A percentile compares a stretch with the other conserved stretches of the same genome.
Conservation (phyloP, 2,329 filamentous ascomycete species). For the Beauveria pseudobassiana region DNA sequence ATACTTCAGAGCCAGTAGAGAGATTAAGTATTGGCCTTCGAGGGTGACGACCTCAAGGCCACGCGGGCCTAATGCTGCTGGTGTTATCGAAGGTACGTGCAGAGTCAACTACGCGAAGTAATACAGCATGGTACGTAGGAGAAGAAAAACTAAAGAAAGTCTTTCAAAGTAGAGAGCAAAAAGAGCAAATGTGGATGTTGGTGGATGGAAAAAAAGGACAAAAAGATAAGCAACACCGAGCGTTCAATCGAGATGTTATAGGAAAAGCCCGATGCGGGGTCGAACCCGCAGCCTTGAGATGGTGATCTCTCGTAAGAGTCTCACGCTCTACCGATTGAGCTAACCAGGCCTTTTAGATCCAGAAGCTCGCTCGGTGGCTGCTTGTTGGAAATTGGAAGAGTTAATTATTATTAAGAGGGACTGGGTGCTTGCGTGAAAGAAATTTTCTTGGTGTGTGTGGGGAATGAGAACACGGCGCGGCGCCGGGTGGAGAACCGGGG, state of each 20-base stretch:
- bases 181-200: neutral
- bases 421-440: too few species aligned
- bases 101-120: too few species aligned
- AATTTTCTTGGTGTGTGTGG: too few species aligned
- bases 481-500: too few species aligned
- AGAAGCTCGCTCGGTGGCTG: too few species aligned
- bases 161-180: neutral
- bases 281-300: constrained; percentile 52
- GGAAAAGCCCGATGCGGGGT: constrained; percentile 27
- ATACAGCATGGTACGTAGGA: neutral
- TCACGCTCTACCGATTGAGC: constrained; percentile 68
- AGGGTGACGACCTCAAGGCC: too few species aligned
- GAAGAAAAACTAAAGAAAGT: neutral
- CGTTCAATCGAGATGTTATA: neutral
- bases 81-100: too few species aligned
- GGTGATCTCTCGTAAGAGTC: constrained; percentile 43
- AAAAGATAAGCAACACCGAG: neutral
- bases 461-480: too few species aligned
- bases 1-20: too few species aligned
- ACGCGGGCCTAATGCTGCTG: too few species aligned
- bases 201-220: neutral
- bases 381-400: accelerated
- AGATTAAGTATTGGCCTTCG: too few species aligned
- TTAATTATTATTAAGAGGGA: too few species aligned
- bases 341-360: constrained; percentile 39